Evolutionary conservation across 305 asterid genomes (phyloP), one percentile per base, ranked within the genome.

Genomic region (Lippia alba): DNA sequence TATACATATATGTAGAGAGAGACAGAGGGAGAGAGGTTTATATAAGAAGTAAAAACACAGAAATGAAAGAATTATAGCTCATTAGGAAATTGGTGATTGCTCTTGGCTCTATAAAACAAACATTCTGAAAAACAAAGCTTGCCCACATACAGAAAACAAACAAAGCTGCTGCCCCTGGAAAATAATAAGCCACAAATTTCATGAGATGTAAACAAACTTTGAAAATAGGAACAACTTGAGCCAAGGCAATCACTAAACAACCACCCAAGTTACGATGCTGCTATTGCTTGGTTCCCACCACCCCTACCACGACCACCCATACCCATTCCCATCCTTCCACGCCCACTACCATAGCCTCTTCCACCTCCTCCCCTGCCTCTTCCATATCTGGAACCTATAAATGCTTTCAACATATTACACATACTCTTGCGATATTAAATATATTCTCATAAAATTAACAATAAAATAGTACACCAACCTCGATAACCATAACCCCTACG

Each of bases 331-430:
- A 76, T 80, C 72, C 87, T 79, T 61, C 84, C 91, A 56, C 86
- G 88, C 3, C 93, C 96, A 4, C 88, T 84, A 1, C 91, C 86
- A 75, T 83, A 86, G 45, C 89, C 92, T 72, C 89, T 71, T 71
- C 90, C 89, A 39, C 83, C 79, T 4, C 84, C 82, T 11, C 94
- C 95, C 67, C 92, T 61, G 50, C 88, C 86, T 67, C 97, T 76
- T 66, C 89, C 94, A 79, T 83, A 89, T 17, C 91, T 94, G 70
- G 87, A 80, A 65, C 91, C 97, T 88, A 54, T 18, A 40, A 44
- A 64, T 12, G 20, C 44, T 36, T 0, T 5, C 55, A 50, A 7
- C 8, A 17, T 45, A 8, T 64, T 7, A 70, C 2, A 63, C 49
- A 34, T 56, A 41, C 20, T 53, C 3, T 10, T 5, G 45, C 45